A percentile compares a stretch with the other conserved stretches of the same genome.
Evolutionary conservation across 2,329 filamentous ascomycete genomes (phyloP).

Genomic region (Diplodia scrobiculata): DNA sequence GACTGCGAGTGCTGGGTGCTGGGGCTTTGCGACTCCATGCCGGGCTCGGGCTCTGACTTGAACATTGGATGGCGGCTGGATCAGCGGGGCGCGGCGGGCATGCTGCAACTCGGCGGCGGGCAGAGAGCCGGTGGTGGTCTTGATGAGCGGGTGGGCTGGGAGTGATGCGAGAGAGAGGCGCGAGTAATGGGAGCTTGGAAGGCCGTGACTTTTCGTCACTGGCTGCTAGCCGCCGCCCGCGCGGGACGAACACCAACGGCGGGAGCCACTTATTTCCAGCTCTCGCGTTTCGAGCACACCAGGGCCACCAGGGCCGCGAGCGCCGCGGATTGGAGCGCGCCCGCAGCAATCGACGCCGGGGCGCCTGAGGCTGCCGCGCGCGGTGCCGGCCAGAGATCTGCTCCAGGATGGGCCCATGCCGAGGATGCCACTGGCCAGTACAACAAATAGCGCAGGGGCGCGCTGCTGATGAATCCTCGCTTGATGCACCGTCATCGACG

Average conservation of each 20-base stretch:
- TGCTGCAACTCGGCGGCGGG: conserved; percentile 9
- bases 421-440: conserved; percentile 6
- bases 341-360: conserved; percentile 23
- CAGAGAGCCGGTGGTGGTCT: background rate
- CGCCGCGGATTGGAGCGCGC: conserved; percentile 17
- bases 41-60: conserved; percentile 25
- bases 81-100: conserved; percentile 21
- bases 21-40: conserved; percentile 29
- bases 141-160: background rate
- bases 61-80: conserved; percentile 4
- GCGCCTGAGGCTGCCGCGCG: conserved; percentile 14
- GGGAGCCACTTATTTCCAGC: conserved; percentile 21
- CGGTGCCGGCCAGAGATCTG: conserved; percentile 3
- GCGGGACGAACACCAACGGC: conserved; percentile 16
- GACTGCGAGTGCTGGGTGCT: conserved; percentile 19
- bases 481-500: conserved; percentile 16
- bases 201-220: conserved; percentile 19
- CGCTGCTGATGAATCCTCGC: conserved; percentile 21
- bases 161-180: conserved; percentile 7
- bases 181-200: conserved; percentile 12
- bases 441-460: conserved; percentile 27
- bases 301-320: background rate
- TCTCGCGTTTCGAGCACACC: conserved; percentile 1
- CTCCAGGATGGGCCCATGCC: conserved; percentile 11
- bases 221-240: conserved; percentile 8